A percentile compares a stretch with the other conserved stretches of the same genome.
Evolutionary conservation across 1,139 yeast species (phyloP).

Genomic region (Suhomyces chickasaworum): DNA sequence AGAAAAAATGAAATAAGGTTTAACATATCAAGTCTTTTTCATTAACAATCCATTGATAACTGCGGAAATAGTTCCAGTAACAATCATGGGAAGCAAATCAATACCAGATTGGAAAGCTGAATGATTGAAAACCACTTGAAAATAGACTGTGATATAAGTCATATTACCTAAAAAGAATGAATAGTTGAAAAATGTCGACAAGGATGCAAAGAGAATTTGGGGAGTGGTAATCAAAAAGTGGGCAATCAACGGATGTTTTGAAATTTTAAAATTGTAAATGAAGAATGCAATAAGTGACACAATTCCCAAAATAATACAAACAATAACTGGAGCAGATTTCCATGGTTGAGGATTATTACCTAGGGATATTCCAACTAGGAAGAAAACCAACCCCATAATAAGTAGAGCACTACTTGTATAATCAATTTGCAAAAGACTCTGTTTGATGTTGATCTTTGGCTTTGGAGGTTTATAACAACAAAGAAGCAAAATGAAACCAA

Average conservation of each 20-base stretch:
- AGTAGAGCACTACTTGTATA: constrained; percentile 20
- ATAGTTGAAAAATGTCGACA: constrained; percentile 19
- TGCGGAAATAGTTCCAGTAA: constrained; percentile 22
- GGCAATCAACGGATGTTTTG: constrained; percentile 20
- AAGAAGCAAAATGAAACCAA: constrained; percentile 20
- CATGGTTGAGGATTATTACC: constrained; percentile 23
- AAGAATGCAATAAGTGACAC: constrained; percentile 16
- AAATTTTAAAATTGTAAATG: constrained; percentile 19
- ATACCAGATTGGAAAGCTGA: constrained; percentile 25
- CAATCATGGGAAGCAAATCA: constrained; percentile 24
- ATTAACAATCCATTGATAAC: constrained; percentile 22
- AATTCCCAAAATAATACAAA: constrained; percentile 21
- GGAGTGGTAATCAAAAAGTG: constrained; percentile 18
- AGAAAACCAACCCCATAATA: constrained; percentile 20
- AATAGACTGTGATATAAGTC: constrained; percentile 25
- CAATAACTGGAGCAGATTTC: constrained; percentile 23
- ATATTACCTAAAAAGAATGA: constrained; percentile 21
- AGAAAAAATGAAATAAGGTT: constrained; percentile 20
- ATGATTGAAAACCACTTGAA: constrained; percentile 24
- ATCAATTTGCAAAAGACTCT: constrained; percentile 18
- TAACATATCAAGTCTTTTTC: constrained; percentile 20
- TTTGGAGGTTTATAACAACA: constrained; percentile 23
- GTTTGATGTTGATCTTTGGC: constrained; percentile 13
- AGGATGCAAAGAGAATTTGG: constrained; percentile 19
- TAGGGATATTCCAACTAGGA: constrained; percentile 21